Evolutionary conservation across 2,329 filamentous ascomycete species (phyloP), one percentile per base, ranked within the genome.

Genomic region (Cercospora sp.): DNA sequence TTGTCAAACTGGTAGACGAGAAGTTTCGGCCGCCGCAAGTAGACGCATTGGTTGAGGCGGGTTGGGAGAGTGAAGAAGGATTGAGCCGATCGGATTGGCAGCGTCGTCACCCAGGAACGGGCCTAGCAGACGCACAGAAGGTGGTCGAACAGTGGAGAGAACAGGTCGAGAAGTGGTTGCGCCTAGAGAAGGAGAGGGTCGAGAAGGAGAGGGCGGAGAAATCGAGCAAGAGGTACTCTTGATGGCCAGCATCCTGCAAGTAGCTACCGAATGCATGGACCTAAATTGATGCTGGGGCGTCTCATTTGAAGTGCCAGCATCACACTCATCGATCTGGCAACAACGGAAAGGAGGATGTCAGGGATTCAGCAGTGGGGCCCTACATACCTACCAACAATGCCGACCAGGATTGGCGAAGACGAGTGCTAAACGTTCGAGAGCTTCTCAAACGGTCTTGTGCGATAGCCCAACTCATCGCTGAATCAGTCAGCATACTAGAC

Each of bases 281-380:
- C 36, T 39, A 1, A n/a, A 6, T 39, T n/a, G 16, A 39, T 39
- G 16, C 36, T 2, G 8, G 16, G 8, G 36, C 5, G 36, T 39
- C 36, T 39, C 16, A 16, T 7, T 8, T 39, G 36, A 39, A 39
- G 36, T n/a, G 7, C 36, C 36, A 39, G 36, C 16, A 39, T 39
- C 3, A 39, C 16, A 39, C 36, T n/a, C 36, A 2, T 39, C 36
- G 36, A n/a, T 39, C 16, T n/a, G 36, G 16, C 3, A 3, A 39
- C 8, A 39, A 39, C 36, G 16, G 5, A 36, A 36, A 36, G 33
- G 33, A 36, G 33, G 33, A 36, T 2, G 12, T 39, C 36, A 39
- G 69, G 81, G 8, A 70, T 73, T 0, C 81, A 3, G 87, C 86
- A 2, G 77, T 87, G 2, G 86, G 83, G 0, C 87, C 87, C 69